phyloP scores from a whole-genome alignment of 2,329 filamentous ascomycete species.

The Exophiala aquamarina region DNA sequence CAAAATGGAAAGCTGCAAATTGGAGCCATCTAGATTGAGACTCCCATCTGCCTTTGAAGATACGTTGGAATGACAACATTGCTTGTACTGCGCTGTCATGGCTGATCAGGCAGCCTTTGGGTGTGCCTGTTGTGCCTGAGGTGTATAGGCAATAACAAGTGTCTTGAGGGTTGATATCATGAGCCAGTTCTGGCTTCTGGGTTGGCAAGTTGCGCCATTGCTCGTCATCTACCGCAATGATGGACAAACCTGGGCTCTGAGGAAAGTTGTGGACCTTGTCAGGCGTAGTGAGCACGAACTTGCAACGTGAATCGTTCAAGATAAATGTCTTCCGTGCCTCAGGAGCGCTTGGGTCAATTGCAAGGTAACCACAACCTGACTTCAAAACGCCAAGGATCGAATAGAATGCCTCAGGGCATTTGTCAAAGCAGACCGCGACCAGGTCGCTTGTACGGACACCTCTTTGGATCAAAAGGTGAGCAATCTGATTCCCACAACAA shows the following conservation, averaged over 20 bases:
- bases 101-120: constrained; percentile 84
- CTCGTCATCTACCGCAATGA: constrained; percentile 49
- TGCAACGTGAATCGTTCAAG: constrained; percentile 68
- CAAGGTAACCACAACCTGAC: constrained; percentile 76
- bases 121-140: constrained; percentile 80
- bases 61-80: constrained; percentile 78
- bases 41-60: constrained; percentile 77
- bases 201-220: constrained; percentile 38
- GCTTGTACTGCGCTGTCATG: constrained; percentile 88
- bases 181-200: constrained; percentile 35
- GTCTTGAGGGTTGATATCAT: constrained; percentile 48
- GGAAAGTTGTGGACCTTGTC: constrained; percentile 42
- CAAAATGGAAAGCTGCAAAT: constrained; percentile 92
- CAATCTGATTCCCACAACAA: constrained; percentile 68
- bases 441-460: constrained; percentile 59
- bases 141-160: constrained; percentile 85
- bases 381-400: constrained; percentile 80
- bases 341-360: constrained; percentile 74
- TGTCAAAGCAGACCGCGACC: constrained; percentile 77
- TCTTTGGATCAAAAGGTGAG: constrained; percentile 58
- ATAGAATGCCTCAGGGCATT: constrained; percentile 81
- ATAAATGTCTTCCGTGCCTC: constrained; percentile 75
- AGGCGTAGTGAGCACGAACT: constrained; percentile 60
- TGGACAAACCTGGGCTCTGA: constrained; percentile 34
- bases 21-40: constrained; percentile 77